Base-by-base conservation (phyloP, 176 grass and related monocot species). In the Puccinellia tenuiflora region DNA sequence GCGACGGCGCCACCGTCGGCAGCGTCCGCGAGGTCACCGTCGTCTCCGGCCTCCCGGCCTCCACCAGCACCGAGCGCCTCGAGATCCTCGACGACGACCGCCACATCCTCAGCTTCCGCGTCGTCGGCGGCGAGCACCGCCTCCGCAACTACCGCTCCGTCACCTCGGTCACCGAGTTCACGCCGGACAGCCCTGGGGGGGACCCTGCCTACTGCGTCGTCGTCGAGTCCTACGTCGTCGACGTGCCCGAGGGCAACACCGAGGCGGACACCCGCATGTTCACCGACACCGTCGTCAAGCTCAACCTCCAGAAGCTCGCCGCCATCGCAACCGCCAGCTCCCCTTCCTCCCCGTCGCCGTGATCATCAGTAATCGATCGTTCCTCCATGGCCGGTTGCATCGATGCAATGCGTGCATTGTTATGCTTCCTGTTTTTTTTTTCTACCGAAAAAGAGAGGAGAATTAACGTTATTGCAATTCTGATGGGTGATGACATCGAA, bases 231-330 rank as follows among this genome's bases (percentile, higher is more conserved):
- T 98, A 98, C 80, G 85, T 98, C 40, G 96, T 98, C 9, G 96
- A 98, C 55, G 92, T 98, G 2, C 93, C 96, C 1, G 92, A 95
- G 26, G 93, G 96, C 7, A 98, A 98, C 85, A 92, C 89, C 0
- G 91, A 91, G 56, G 96, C 88, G 76, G 96, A 98, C 78, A 98
- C 96, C 2, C 81, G 93, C 66, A 95, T 98, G 96, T 98, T 98
- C 81, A 92, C 92, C 1, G 96, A 98, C 43, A 91, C 91, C 48
- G 89, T 95, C 71, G 96, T 98, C 53, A 98, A 90, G 85, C 91
- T 98, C 66, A 95, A 98, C 77, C 87, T 98, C 40, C 96, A 98
- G 85, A 93, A 98, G 84, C 92, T 98, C 38, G 77, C 92, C 26
- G 67, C 92, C 62, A 53, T 93, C 21, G 92, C 91, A 34, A 90